Conservation (phyloP, 2,329 filamentous ascomycete genomes). For the Sclerotinia borealis region DNA sequence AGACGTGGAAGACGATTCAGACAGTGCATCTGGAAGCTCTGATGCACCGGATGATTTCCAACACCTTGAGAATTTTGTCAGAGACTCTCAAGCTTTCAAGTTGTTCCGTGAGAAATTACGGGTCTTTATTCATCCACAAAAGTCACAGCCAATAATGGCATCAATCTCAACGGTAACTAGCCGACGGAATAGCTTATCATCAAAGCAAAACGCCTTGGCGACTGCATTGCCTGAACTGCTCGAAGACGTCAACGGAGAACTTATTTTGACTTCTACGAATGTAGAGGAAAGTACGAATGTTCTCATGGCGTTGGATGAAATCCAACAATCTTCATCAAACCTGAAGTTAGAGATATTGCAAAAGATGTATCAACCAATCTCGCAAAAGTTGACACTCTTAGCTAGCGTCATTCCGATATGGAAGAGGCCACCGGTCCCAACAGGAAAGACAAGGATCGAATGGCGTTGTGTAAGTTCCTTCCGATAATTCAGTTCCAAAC, state of each 20-base stretch:
- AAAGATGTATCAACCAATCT: background rate
- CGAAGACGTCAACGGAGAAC: background rate
- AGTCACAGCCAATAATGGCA: background rate
- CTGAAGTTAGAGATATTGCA: background rate
- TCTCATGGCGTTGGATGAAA: background rate
- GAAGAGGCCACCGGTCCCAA: background rate
- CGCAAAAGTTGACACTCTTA: background rate
- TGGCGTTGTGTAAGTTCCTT: constrained; percentile 7
- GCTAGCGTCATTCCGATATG: background rate
- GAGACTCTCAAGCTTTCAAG: constrained; percentile 10
- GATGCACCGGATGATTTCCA: constrained; percentile 1
- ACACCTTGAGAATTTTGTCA: constrained; percentile 15
- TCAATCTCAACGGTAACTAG: background rate
- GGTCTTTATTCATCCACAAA: constrained; percentile 8
- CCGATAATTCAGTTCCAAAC: background rate
- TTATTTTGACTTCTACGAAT: background rate
- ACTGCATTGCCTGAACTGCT: background rate
- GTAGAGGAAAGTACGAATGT: background rate
- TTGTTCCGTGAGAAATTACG: constrained; percentile 8
- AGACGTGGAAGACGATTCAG: background rate
- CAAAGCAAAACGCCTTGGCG: background rate
- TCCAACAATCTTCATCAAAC: background rate
- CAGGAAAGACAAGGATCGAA: constrained; percentile 12
- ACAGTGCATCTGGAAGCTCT: constrained; percentile 2
- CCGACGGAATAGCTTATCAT: background rate